Conservation (phyloP, 441 rosid genomes). For the Kokia cookei region DNA sequence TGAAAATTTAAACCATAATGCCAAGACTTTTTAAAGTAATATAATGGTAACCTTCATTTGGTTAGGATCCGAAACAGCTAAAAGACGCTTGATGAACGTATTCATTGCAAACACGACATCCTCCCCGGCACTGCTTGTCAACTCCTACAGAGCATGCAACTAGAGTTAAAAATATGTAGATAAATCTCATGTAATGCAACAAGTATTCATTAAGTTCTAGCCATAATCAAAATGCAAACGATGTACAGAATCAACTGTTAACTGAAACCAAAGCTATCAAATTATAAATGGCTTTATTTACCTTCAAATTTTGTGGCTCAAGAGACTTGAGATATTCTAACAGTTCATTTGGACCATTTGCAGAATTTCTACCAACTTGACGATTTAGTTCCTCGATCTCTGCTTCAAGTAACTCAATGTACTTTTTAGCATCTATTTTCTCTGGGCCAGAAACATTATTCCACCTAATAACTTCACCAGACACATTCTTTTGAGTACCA, state of each 20-base stretch:
- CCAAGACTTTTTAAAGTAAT: neutral
- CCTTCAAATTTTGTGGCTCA: constrained; percentile 96
- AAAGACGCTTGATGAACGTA: constrained; percentile 85
- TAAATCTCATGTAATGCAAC: neutral
- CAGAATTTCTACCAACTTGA: constrained; percentile 66
- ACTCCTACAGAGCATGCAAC: constrained; percentile 43
- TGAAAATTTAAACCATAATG: neutral
- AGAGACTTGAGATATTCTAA: constrained; percentile 86
- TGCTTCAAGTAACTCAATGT: constrained; percentile 90
- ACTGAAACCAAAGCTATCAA: neutral
- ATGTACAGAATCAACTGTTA: neutral
- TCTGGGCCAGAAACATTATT: constrained; percentile 81
- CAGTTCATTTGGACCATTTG: constrained; percentile 69
- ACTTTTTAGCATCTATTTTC: constrained; percentile 85
- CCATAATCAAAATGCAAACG: neutral
- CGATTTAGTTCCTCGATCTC: constrained; percentile 86
- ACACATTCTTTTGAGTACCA: constrained; percentile 89
- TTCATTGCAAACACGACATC: constrained; percentile 95
- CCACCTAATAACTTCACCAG: constrained; percentile 95
- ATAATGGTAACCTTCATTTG: constrained; percentile 73
- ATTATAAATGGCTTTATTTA: constrained; percentile 17
- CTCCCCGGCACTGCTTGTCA: constrained; percentile 92
- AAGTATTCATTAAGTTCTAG: neutral
- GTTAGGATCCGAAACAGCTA: constrained; percentile 74
- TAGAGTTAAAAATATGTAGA: neutral